These are phyloP conservation scores for Acanthamoeba healyi DNA, from an alignment of 208 protist genomes.

Conservation along the genomic window DNA sequence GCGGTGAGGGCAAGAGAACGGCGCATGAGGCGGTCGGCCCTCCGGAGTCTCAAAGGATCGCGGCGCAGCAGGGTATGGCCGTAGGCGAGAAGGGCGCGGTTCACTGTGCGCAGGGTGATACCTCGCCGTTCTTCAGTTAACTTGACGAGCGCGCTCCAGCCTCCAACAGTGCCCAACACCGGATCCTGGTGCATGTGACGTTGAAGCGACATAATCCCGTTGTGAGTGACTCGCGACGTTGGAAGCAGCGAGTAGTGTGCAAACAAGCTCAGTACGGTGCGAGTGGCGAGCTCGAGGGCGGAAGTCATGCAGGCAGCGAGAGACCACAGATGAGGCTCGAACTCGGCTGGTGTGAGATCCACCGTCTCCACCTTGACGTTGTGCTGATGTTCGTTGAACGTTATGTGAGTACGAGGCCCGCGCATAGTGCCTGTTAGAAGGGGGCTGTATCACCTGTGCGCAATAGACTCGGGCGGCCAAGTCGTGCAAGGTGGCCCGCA, in stretches of 20 bases:
- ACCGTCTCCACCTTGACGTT: conserved; percentile 9
- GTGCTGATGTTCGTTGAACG: too few species aligned
- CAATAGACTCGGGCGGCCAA: conserved; percentile 17
- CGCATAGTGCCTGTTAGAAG: background rate
- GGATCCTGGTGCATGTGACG: background rate
- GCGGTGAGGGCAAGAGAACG: background rate
- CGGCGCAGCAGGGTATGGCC: background rate
- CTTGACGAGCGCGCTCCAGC: background rate
- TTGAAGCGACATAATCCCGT: too few species aligned
- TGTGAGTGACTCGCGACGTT: too few species aligned
- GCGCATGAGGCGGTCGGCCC: conserved; percentile 4
- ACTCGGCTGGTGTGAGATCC: background rate
- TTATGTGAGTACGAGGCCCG: too few species aligned
- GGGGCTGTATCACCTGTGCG: background rate
- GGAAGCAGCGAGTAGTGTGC: too few species aligned
- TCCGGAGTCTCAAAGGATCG: background rate
- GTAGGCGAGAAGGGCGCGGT: background rate
- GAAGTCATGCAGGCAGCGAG: conserved; percentile 21
- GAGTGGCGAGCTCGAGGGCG: background rate
- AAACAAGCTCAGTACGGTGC: background rate
- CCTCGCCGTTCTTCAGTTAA: background rate
- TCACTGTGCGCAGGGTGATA: background rate
- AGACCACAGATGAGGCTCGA: conserved; percentile 4
- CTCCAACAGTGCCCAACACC: background rate
- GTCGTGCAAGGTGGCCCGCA: background rate